Evolutionary conservation across 352 stramenopile genomes (phyloP), one percentile per base, ranked within the genome.

Genomic region (Peronospora tabacina): DNA sequence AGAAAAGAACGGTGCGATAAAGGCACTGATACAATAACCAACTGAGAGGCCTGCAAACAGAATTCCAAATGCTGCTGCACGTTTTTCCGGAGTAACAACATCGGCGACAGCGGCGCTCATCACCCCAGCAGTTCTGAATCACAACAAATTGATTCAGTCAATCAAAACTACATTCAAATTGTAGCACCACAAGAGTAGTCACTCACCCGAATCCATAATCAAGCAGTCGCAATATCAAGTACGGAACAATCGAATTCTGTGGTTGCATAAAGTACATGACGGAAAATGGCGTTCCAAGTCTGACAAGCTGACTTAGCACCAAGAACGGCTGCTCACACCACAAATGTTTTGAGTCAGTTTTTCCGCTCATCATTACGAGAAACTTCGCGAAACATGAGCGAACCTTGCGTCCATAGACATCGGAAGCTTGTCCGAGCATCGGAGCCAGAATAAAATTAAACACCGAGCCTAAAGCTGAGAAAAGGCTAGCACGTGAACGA

Each of bases 391-490:
- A 49, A 24, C 12, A 37, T 7, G 19, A 30, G 7, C 44, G 22
- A 49, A 91, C 80, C 75, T 89, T 91, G 43, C 81, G 74, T 19
- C 81, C 81, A 55, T 86, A 84, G 3, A 69, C 49, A 52, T 91
- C 81, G 0, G 81, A 91, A 12, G 72, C 74, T 52, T 87, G 78
- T 0, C 81, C 81, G 2, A 91, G 61, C 30, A 86, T 72, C 13
- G 81, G 72, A 20, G 81, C 80, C 33, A 88, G 33, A 45, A 89
- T 66, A 39, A 91, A 79, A 41, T 85, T 72, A 26, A 70, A 63
- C 17, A 77, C 44, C 1, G 61, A 85, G 13, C 75, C 80, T 24
- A 81, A 42, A 3, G 75, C 65, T n/a, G 73, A 82, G 40, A 86
- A 85, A 28, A 86, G 61, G 37, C 80, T 87, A 36, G 9, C 30